phyloP scores from a whole-genome alignment of 164 flowering plant species.

The Tinospora cordifolia region DNA sequence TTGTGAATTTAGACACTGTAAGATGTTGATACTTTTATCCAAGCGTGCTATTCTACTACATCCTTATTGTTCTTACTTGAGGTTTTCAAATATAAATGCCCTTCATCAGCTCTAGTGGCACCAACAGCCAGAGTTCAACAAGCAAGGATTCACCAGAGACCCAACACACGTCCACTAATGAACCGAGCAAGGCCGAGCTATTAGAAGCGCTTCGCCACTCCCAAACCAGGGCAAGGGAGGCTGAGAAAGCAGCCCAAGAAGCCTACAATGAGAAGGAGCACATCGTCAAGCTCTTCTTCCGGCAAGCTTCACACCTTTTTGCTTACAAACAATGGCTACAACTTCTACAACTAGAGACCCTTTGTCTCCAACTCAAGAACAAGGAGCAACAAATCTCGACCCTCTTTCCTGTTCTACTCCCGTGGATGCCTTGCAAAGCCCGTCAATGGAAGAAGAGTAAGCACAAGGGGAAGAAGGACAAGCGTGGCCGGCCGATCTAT shows the following conservation, averaged over 20 bases:
- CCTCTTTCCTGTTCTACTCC: conserved; percentile 27
- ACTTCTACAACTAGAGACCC: conserved; percentile 49
- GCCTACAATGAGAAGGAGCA: conserved; percentile 74
- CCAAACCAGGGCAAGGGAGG: conserved; percentile 93
- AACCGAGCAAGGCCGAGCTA: conserved; percentile 55
- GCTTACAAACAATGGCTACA: conserved; percentile 83
- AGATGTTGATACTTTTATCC: too few species aligned
- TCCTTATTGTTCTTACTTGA: too few species aligned
- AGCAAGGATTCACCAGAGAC: conserved; percentile 16
- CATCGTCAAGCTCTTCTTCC: conserved; percentile 66
- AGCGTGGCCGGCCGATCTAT: conserved; percentile 8
- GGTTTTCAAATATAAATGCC: too few species aligned
- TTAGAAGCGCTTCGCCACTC: conserved; percentile 85
- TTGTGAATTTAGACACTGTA: too few species aligned
- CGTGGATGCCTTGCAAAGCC: conserved; percentile 33
- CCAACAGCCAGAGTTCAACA: conserved; percentile 7
- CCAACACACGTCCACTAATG: conserved; percentile 15
- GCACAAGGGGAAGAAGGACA: conserved; percentile 24
- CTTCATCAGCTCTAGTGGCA: conserved; percentile 9
- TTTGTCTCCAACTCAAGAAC: conserved; percentile 36
- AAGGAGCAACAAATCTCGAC: conserved; percentile 25
- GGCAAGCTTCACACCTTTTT: conserved; percentile 80
- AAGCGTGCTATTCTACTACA: too few species aligned
- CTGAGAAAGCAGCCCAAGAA: conserved; percentile 71
- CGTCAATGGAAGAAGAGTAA: conserved; percentile 25